Evolutionary conservation across 768 basidiomycete species (phyloP).

Genomic region (Lactifluus hygrophoroides): DNA sequence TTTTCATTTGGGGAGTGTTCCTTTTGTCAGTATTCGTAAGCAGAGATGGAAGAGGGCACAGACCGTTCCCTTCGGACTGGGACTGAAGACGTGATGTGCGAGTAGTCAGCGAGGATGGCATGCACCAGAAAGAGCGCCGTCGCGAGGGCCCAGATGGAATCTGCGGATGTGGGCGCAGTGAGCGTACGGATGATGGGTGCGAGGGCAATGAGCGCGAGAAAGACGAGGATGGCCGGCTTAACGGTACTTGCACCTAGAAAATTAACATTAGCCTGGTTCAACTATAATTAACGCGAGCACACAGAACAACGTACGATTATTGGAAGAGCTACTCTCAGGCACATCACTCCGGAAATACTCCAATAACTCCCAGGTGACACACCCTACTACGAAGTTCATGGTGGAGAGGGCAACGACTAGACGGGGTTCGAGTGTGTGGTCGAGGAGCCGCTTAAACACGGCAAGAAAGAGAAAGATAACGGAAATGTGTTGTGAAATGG

Average conservation of each 20-base stretch:
- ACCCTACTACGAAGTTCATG: conserved; percentile 50
- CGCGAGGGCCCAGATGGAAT: conserved; percentile 95
- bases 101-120: conserved; percentile 77
- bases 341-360: conserved; percentile 32
- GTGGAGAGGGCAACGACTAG: conserved; percentile 59
- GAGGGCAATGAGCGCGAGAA: conserved; percentile 80
- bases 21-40: background rate
- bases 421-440: conserved; percentile 56
- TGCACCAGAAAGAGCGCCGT: conserved; percentile 78
- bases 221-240: conserved; percentile 80
- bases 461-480: conserved; percentile 75
- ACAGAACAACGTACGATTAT: conserved; percentile 12
- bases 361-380: conserved; percentile 52
- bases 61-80: conserved; percentile 6
- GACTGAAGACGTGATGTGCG: conserved; percentile 33
- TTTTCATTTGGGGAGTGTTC: conserved; percentile 22
- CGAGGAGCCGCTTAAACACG: conserved; percentile 65
- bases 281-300: background rate
- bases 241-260: conserved; percentile 55
- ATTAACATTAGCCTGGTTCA: background rate
- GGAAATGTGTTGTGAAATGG: conserved; percentile 79
- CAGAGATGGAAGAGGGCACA: conserved; percentile 3
- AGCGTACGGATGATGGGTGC: conserved; percentile 88
- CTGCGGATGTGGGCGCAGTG: conserved; percentile 90
- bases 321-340: background rate